Base-by-base conservation (phyloP, 805 yeast genomes). In the Sugiyamaella boreocaroliniensis region DNA sequence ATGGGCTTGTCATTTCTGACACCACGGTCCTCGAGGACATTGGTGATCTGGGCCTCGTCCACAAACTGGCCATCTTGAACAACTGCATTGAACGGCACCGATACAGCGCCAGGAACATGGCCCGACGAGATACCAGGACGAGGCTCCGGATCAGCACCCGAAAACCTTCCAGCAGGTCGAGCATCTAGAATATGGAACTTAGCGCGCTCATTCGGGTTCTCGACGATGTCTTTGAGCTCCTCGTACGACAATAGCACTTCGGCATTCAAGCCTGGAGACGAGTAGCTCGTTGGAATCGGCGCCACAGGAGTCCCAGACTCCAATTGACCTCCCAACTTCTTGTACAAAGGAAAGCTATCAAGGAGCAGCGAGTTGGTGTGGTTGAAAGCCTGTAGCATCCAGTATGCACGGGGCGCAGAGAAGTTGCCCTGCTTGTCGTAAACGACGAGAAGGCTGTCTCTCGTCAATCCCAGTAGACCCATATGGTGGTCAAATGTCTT, bases 101-200 rank as follows among this genome's bases (percentile, higher is more conserved):
- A 84, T 43, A 77, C 75, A 0, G 96, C 79, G 10, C 88, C 86
- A 1, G 95, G 92, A 22, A 89, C 78, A 68, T 93, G 99, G 0
- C 99, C 99, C 2, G 95, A 83, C 1, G 92, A 73, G 42, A 92
- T 70, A 0, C 92, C 97, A 0, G 89, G 80, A 61, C 99, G 77
- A 50, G 97, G 96, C 70, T 93, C 99, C 1, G 93, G 88, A 2
- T 76, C 86, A 19, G 71, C 73, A 11, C 97, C 98, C 0, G 85
- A 74, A 69, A 83, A 92, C 55, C 98, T 75, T 2, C 77, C 85
- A 3, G 64, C 64, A 0, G 95, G 76, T 61, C 99, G 80, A 0
- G 98, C 98, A 68, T 92, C 99, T 41, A 88, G 75, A 29, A 83
- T 72, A 49, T 80, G 71, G 62, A 76, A 82, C 11, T 77, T 43